These are phyloP conservation scores for Tanacetum coccineum DNA, from an alignment of 129 eudicot species.

Conservation along the genomic window DNA sequence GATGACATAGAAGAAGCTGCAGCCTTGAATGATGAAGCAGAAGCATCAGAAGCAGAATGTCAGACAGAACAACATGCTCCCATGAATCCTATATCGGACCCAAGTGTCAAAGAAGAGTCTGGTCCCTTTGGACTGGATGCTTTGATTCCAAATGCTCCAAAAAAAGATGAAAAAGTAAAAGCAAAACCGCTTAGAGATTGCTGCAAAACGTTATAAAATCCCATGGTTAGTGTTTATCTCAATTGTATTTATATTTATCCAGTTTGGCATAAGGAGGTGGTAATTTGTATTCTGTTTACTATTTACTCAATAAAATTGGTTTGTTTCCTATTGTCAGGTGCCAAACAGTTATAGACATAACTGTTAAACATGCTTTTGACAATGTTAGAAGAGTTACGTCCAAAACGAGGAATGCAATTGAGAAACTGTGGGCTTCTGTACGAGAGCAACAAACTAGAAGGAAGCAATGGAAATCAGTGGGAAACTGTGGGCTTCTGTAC, in stretches of 20 bases:
- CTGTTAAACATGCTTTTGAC: too few relatives aligned
- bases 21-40: constrained; percentile 51
- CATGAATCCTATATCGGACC: constrained; percentile 28
- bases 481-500: too few relatives aligned
- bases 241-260: background rate
- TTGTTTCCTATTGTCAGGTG: too few relatives aligned
- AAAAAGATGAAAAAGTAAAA: constrained; percentile 48
- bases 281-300: background rate
- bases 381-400: too few relatives aligned
- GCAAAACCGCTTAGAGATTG: constrained; percentile 73
- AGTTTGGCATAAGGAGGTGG: background rate
- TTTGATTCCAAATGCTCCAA: constrained; percentile 43
- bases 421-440: too few relatives aligned
- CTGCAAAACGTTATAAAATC: too few relatives aligned
- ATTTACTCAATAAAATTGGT: background rate
- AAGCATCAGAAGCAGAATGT: constrained; percentile 25
- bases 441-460: too few relatives aligned
- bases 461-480: too few relatives aligned
- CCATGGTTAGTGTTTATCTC: constrained; percentile 61
- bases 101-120: too few relatives aligned
- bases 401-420: too few relatives aligned
- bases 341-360: too few relatives aligned
- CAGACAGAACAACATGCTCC: constrained; percentile 26
- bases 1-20: constrained; percentile 90
- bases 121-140: too few relatives aligned